Base-by-base conservation (phyloP, 2,329 filamentous ascomycete genomes). In the Sarocladiaceae sp. region DNA sequence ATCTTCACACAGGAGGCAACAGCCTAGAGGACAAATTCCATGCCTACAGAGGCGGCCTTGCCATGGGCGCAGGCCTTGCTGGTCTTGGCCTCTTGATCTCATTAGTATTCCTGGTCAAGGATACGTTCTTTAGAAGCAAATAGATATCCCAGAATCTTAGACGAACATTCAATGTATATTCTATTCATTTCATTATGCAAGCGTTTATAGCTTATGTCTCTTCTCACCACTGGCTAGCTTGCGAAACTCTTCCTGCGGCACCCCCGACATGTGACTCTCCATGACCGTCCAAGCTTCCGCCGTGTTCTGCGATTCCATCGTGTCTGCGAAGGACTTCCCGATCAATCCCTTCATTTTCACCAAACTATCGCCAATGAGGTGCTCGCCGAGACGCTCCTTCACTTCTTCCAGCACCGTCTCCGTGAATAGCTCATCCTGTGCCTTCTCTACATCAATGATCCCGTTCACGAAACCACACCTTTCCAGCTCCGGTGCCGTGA, bases 181-280 rank as follows among this genome's bases (percentile, higher is more conserved):
- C n/a, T n/a, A n/a, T n/a, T n/a, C n/a, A n/a, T n/a, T n/a, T n/a
- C n/a, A n/a, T n/a, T n/a, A n/a, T 18, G 15, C n/a, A 32, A 16
- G 29, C 27, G n/a, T 7, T 45, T 70, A 95, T 62, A 97, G 67
- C 70, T 97, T 97, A 68, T 97, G 93, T 61, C 83, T 88, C 79
- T 96, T 97, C 73, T 91, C 79, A 12, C 91, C 89, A 50, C 73
- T 80, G 1, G 88, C 88, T 59, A 97, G 69, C 73, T 86, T 90
- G 56, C 74, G 68, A 60, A 97, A 97, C 70, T 96, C 87, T 61
- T 84, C 76, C 70, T 96, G 89, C 15, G 91, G 91, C 33, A 89
- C 73, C 0, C 88, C 88, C 48, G 68, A 77, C 52, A 86, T 61
- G 58, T 97, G 95, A 47, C 89, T 72, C 49, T 89, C 82, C 58